Evolutionary conservation across 2,329 filamentous ascomycete genomes (phyloP), one percentile per base, ranked within the genome.

Genomic region (Sporothrix phasma): DNA sequence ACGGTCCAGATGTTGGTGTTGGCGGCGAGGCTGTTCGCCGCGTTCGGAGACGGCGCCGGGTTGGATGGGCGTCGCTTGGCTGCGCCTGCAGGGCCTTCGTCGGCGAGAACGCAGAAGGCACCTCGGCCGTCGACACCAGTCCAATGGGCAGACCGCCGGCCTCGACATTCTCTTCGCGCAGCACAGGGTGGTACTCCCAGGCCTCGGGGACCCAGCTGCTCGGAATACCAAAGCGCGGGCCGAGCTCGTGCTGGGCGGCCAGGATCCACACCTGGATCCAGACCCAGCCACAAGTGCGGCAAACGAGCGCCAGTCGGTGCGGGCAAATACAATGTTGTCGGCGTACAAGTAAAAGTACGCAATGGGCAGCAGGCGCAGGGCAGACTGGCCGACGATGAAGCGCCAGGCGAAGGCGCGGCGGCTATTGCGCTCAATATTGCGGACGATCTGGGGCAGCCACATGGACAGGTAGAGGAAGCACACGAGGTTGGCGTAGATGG

Each of bases 161-260:
- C 77, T 96, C 89, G 53, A 90, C 75, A 65, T 87, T 88, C 67
- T 96, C 92, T 71, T 92, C 89, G 31, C 90, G 85, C 24, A 99
- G 80, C 2, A 96, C 81, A 0, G 92, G 93, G 73, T 99, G 93
- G 73, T 99, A 99, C 72, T 99, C 93, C 82, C 96, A 99, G 0
- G 89, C 90, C 64, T 86, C 83, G n/a, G 84, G 83, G 66, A 80
- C 78, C 84, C 85, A 88, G 60, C 83, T 81, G 51, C 84, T 81
- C 2, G 87, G 88, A 0, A 97, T 77, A 63, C 92, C 91, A 76
- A 94, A 93, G n/a, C 94, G 81, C 1, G 93, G 91, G 0, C 94
- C 93, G 3, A 97, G 78, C 15, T 96, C 80, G 68, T 93, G 89
- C 77, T 99, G 94, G 47, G 84, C 87, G 1, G 80, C 84, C n/a